Base-by-base conservation (phyloP, 441 rosid genomes). In the Euphorbia schlechtendalii region DNA sequence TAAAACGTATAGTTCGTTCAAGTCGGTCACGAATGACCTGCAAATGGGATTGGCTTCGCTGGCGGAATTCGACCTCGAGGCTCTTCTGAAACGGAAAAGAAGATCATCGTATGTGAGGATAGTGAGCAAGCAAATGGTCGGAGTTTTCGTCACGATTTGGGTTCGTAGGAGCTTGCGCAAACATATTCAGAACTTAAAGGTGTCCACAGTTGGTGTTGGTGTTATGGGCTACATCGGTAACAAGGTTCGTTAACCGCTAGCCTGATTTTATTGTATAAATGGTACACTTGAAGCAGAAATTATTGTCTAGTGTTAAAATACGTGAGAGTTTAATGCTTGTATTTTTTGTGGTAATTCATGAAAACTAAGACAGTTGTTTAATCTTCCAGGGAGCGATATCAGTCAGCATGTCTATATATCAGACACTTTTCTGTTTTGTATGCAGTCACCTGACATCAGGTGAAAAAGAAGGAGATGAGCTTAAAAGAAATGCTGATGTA, bases 121-220 rank as follows among this genome's bases (percentile, higher is more conserved):
- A 36, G 90, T 90, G 32, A 90, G 99, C 70, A 93, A 93, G 80
- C 96, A 93, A 78, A 90, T 93, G 99, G 97, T 93, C 62, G 97
- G 99, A 66, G 67, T 89, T 70, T 87, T 93, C 73, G 77, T 90
- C 28, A 84, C 96, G 32, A 71, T 93, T 59, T 93, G 99, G 99
- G 97, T 90, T 68, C 91, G 88, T 41, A 80, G 86, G 77, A 81
- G 95, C 78, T 67, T 93, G 71, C 87, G 97, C 48, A 83, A 83
- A 80, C 87, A 86, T 67, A 84, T 90, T 76, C 97, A 83, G 57
- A 90, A 93, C 59, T 67, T 93, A 18, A 81, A 83, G 71, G 93
- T 90, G 52, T 87, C 97, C 15, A 87, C 97, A 0, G 97, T 93
- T 73, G 97, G 97, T 36, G 99, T 93, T 72, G 99, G 99, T 32